Percentiles rank a stretch among this genome's conserved stretches.
Evolutionary conservation across 148 eudicot genomes (phyloP).

Genomic region (Persicaria maculosa): DNA sequence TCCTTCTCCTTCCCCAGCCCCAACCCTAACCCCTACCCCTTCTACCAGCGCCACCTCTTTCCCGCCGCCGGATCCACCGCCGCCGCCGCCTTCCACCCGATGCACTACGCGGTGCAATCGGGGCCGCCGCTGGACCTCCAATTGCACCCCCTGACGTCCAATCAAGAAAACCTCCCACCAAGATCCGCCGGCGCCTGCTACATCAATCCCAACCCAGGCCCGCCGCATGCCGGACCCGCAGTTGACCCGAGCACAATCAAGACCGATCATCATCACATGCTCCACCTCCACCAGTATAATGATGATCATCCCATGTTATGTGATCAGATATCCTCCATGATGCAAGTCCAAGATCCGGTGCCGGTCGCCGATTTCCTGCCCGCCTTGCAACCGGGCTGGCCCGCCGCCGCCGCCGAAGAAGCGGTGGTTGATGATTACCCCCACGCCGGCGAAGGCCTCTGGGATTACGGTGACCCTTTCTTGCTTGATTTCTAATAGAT

Average conservation of each 20-base stretch:
- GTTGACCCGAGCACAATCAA: too few relatives aligned
- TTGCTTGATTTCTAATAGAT: conserved; percentile 36
- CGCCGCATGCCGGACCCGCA: too few relatives aligned
- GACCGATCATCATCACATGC: not conserved
- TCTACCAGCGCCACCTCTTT: conserved; percentile 2
- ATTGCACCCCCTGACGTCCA: too few relatives aligned
- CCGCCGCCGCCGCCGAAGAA: not conserved
- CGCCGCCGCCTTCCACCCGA: conserved; percentile 17
- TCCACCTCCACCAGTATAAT: conserved; percentile 7
- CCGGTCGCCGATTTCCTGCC: not conserved
- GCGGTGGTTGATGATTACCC: conserved; percentile 38
- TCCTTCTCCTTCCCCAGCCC: conserved; percentile 13
- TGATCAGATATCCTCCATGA: conserved; percentile 37
- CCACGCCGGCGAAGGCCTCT: conserved; percentile 26
- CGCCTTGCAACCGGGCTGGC: not conserved
- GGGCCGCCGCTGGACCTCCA: too few relatives aligned
- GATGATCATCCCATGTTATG: conserved; percentile 22
- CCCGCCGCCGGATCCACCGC: conserved; percentile 21
- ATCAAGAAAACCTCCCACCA: too few relatives aligned
- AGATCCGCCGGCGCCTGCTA: too few relatives aligned
- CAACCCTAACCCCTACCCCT: not conserved
- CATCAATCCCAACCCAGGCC: too few relatives aligned
- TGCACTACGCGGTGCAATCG: conserved; percentile 18
- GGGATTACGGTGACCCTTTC: conserved; percentile 81
- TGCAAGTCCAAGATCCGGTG: not conserved